phyloP scores from a whole-genome alignment of 345 rosid species.

The Aethionema arabicum region DNA sequence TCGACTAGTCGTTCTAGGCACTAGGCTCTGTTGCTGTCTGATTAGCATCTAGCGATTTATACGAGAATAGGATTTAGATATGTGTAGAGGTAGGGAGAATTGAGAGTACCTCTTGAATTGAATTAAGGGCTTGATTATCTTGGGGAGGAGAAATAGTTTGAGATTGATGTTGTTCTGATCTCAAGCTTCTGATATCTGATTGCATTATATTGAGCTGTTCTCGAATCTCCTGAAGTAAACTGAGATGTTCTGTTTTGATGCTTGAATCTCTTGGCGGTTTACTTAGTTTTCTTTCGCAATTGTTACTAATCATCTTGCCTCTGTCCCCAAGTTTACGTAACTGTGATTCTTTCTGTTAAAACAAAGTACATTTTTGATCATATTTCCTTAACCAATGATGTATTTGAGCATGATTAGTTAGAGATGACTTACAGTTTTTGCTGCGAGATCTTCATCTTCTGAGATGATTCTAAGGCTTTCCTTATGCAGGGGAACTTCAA shows the following conservation, averaged over 20 bases:
- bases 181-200: slow-evolving; percentile 51
- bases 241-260: slow-evolving; percentile 41
- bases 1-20: no score
- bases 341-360: slow-evolving; percentile 25
- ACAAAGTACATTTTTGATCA: slow-evolving; percentile 15
- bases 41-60: no score
- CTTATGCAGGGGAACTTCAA: slow-evolving; percentile 54
- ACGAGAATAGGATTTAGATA: no score
- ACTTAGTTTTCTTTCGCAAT: slow-evolving; percentile 38
- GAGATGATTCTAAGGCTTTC: slow-evolving; percentile 42
- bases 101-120: slow-evolving; percentile 31
- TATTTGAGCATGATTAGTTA: background rate
- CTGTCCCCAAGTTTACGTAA: slow-evolving; percentile 12
- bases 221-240: slow-evolving; percentile 58
- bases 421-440: slow-evolving; percentile 22
- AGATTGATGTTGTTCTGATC: slow-evolving; percentile 38
- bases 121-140: slow-evolving; percentile 36
- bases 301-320: slow-evolving; percentile 44
- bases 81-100: background rate
- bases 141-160: slow-evolving; percentile 33
- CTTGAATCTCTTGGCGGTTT: slow-evolving; percentile 38
- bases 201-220: slow-evolving; percentile 67
- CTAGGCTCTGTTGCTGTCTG: no score
- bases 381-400: background rate
- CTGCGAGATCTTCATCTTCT: slow-evolving; percentile 35